Evolutionary conservation across 441 rosid genomes (phyloP), one percentile per base, ranked within the genome.

Genomic region (Brassica hybrid): DNA sequence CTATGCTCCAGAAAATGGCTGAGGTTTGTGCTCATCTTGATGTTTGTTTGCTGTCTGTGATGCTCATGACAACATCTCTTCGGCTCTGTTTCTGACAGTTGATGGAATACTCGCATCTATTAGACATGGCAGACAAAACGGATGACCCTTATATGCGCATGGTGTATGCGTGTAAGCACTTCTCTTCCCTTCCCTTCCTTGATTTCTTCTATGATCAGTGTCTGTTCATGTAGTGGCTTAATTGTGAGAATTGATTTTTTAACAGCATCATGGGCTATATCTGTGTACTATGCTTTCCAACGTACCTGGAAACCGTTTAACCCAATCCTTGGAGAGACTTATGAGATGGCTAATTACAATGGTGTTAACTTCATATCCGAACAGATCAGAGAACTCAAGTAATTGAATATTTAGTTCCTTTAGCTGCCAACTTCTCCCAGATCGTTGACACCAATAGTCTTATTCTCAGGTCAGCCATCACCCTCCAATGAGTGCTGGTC

Each of bases 271-370:
- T 96, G 97, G 93, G 90, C 89, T 77, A 89, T 94, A 77, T 91
- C 98, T 38, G 90, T 96, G 73, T 96, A 94, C 81, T 88, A 83
- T 84, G 98, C 94, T 21, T 84, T 43, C 65, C 89, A 88, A 84
- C 91, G 99, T 61, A 84, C 97, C 12, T 96, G 99, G 98, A 94
- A 94, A 82, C 99, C 98, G 2, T 94, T 96, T 80, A 94, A 96
- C 83, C 99, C 98, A 59, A 91, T 96, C 80, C 96, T 94, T 12
- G 99, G 98, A 1, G 98, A 96, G 88, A 96, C 98, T 76, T 96
- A 85, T 76, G 98, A 96, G 80, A 76, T 94, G 97, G 84, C 78
- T 23, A 92, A 92, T 83, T 89, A 90, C 77, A 90, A 85, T 54
- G 94, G 94, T 62, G 74, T 96, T 19, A 83, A 88, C 72, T 94